phyloP scores from a whole-genome alignment of 176 grass and related monocot species.

The Carex pumila region DNA sequence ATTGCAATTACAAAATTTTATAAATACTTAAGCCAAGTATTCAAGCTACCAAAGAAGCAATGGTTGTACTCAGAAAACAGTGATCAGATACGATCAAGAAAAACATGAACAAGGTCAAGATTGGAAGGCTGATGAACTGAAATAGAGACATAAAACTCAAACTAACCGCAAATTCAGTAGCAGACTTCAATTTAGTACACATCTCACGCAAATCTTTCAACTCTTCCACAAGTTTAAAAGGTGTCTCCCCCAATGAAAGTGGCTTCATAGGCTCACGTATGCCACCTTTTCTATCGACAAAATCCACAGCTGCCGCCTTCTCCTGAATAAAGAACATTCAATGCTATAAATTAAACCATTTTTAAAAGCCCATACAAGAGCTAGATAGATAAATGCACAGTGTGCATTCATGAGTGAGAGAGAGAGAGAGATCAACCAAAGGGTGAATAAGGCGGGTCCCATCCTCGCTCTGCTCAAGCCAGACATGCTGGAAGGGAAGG shows the following conservation, averaged over 20 bases:
- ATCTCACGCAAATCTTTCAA: constrained; percentile 57
- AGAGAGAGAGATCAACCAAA: constrained; percentile 44
- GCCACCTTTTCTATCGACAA: constrained; percentile 58
- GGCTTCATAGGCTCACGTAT: constrained; percentile 69
- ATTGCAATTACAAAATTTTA: background rate
- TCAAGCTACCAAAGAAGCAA: background rate
- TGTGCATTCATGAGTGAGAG: background rate
- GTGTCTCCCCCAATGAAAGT: constrained; percentile 54
- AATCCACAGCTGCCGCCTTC: constrained; percentile 48
- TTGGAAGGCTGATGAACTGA: background rate
- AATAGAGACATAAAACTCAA: constrained; percentile 4
- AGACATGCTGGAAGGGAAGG: constrained; percentile 83
- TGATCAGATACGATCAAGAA: background rate
- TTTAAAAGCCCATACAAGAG: constrained; percentile 14
- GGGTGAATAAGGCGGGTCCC: constrained; percentile 60
- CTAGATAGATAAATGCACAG: background rate
- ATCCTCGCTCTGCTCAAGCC: constrained; percentile 64
- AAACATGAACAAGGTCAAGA: background rate
- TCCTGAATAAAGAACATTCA: constrained; percentile 43
- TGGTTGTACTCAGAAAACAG: background rate
- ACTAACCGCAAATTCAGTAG: constrained; percentile 93
- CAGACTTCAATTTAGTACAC: constrained; percentile 65
- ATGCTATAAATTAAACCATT: background rate
- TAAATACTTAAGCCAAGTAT: background rate
- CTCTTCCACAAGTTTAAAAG: constrained; percentile 73